Percentiles rank a stretch among this genome's conserved stretches.
phyloP scores from a whole-genome alignment of 306 rosid genomes.

The Cucumis melo region DNA sequence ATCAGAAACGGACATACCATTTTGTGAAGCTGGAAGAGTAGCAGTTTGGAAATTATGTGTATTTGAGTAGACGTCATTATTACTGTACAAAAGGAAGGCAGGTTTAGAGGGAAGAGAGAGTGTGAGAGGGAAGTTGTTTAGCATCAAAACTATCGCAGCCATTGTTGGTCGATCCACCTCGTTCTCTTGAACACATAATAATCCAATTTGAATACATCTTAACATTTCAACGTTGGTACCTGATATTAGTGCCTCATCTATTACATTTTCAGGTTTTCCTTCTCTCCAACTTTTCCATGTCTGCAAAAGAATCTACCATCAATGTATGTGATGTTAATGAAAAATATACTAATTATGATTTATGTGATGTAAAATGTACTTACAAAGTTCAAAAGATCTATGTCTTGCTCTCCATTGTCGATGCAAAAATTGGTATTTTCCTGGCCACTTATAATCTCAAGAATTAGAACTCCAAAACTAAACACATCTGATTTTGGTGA shows the following conservation, averaged over 20 bases:
- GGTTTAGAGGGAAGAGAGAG: background rate
- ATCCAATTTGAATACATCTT: constrained; percentile 15
- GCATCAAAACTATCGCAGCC: constrained; percentile 19
- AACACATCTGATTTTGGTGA: constrained; percentile 35
- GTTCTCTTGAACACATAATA: constrained; percentile 18
- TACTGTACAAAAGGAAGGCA: background rate
- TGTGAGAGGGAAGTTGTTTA: background rate
- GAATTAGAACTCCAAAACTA: constrained; percentile 31
- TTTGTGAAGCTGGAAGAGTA: background rate
- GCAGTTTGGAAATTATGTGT: background rate
- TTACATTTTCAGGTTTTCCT: background rate
- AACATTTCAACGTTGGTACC: background rate
- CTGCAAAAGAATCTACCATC: background rate
- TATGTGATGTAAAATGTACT: background rate
- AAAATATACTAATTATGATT: no score
- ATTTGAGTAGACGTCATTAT: background rate
- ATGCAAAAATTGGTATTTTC: background rate
- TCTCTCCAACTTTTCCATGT: background rate
- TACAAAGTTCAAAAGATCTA: background rate
- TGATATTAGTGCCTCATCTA: background rate
- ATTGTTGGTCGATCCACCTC: constrained; percentile 15
- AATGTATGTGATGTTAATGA: no score
- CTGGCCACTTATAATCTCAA: constrained; percentile 32
- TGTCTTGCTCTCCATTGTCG: background rate
- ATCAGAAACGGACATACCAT: background rate